Evolutionary conservation across 179 eudicot genomes (phyloP), one percentile per base, ranked within the genome.

Genomic region (Pouteria campechiana): DNA sequence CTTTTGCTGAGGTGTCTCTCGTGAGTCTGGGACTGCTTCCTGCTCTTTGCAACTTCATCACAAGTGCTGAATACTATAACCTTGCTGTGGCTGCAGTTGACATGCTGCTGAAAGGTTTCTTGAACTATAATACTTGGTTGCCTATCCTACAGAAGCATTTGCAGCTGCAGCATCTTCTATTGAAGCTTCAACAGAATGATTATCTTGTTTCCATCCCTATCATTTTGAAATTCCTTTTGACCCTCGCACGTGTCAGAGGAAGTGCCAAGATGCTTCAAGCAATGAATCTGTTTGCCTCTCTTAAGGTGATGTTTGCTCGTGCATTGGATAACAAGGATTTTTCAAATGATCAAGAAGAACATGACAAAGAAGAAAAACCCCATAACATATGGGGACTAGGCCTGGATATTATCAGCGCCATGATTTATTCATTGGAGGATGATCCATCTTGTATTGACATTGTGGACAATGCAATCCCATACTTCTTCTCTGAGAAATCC

Each of bases 251-350:
- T 41, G 79, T 69, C 7, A 64, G 73, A 52, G 88, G 64, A 32
- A 94, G 96, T 48, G 85, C 94, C 15, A 79, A 76, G 55, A 79
- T 92, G 88, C 79, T 92, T 68, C 58, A 80, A 24, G 61, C 69
- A 25, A 64, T 81, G 44, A 83, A 92, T 35, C 75, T 83, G 49
- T 67, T 83, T 49, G 50, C 79, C 2, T 77, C 85, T 43, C 41
- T 83, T 22, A 67, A 68, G 47, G 53, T 45, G 23, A 39, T 92
- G 58, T 67, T 87, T 41, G 52, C 70, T 32, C 76, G 70, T 18
- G 31, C 68, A 43, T 39, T 81, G 3, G 69, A 74, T 32, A 66
- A 50, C 35, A 44, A 46, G 44, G 33, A 48, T 55, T 38, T 57
- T 37, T 64, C 65, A 24, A 47, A 53, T 17, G 25, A 57, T 38